Base-by-base conservation (phyloP, 805 yeast species). In the Sugiyamaella mastotermitis region DNA sequence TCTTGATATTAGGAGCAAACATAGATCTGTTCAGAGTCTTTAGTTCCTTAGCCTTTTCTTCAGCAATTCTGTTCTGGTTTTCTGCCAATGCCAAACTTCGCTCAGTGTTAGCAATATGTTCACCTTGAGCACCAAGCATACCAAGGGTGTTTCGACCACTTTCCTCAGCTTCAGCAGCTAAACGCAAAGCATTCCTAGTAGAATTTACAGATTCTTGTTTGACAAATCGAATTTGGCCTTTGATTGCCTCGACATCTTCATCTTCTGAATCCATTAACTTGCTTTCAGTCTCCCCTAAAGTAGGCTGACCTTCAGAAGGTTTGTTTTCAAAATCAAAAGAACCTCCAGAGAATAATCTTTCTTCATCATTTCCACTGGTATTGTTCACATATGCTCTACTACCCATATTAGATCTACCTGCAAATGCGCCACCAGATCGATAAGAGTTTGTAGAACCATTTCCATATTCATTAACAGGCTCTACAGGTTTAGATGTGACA, bases 121-220 rank as follows among this genome's bases (percentile, higher is more conserved):
- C 96, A 41, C 92, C 78, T 60, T 92, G 97, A n/a, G 88, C 75
- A 18, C 98, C 98, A 34, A 92, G 70, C 76, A 85, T 76, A 20
- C 96, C 97, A 46, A 90, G 62, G 0, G 97, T 82, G 56, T 90
- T 88, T 46, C 79, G 67, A 25, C 86, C 90, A 4, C 80, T 68
- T 43, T 72, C 74, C 53, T 80, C 86, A 1, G 88, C 87, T 40
- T 80, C 80, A 41, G 74, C 72, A 2, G 85, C 81, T 66, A 77
- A 69, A 38, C 72, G 72, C 22, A 92, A 62, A 1, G 94, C 87
- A 52, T 86, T 86, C 54, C 94, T 74, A 0, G 97, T 83, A 27
- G 88, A 78, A 11, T 84, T 80, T 8, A 87, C 77, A 1, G 95
- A 80, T 51, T 86, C 92, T 52, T 84, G 90, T 58, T 90, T 88